Evolutionary conservation across 768 basidiomycete genomes (phyloP).

Genomic region (Leccinum subgranulosum): DNA sequence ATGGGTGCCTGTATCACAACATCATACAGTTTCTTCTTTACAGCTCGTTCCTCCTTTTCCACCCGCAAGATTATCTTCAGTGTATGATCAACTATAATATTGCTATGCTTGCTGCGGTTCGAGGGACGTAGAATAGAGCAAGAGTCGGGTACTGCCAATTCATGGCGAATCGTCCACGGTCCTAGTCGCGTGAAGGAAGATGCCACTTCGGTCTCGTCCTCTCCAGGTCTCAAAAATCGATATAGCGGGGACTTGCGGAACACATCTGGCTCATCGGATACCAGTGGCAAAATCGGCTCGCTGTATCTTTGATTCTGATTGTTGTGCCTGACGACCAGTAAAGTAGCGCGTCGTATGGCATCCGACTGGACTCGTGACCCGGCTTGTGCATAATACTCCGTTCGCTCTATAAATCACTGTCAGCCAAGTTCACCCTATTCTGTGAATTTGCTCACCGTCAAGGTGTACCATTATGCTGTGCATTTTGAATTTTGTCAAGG

Average conservation of each 20-base stretch:
- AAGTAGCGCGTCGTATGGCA: conserved; percentile 52
- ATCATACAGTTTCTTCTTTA: conserved; percentile 80
- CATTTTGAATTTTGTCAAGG: conserved; percentile 79
- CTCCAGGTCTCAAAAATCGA: conserved; percentile 43
- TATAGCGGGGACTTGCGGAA: conserved; percentile 66
- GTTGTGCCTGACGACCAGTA: conserved; percentile 57
- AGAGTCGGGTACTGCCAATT: conserved; percentile 64
- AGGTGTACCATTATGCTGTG: conserved; percentile 69
- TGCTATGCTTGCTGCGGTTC: conserved; percentile 55
- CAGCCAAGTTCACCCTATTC: neutral
- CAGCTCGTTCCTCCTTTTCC: conserved; percentile 67
- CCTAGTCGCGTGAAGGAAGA: conserved; percentile 72
- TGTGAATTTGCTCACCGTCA: conserved; percentile 62
- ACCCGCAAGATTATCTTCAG: conserved; percentile 83
- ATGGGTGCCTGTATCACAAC: conserved; percentile 84
- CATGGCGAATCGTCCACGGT: conserved; percentile 79
- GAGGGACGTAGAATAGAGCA: conserved; percentile 69
- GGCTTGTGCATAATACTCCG: conserved; percentile 74
- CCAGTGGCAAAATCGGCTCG: conserved; percentile 72
- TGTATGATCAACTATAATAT: conserved; percentile 70
- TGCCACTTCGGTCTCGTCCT: conserved; percentile 53
- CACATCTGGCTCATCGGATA: conserved; percentile 63
- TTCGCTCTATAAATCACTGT: conserved; percentile 52
- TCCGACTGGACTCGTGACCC: conserved; percentile 70
- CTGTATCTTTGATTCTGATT: conserved; percentile 42